These are phyloP conservation scores for Yamadazyma philogaea DNA, from an alignment of 805 yeast genomes.

Conservation along the genomic window DNA sequence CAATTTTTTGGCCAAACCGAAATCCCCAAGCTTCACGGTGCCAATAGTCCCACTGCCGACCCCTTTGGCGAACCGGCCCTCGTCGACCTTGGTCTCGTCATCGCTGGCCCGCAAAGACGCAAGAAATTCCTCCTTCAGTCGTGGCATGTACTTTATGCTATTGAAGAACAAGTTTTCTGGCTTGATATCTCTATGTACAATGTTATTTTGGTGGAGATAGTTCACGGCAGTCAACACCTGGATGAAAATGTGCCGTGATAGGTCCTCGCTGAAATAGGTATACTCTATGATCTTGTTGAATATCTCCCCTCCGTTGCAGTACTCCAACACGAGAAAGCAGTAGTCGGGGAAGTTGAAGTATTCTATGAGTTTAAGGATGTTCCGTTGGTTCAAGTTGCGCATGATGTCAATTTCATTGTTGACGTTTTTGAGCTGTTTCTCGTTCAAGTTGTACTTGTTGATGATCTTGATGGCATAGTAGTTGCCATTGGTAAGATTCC, in stretches of 20 bases:
- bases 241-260: slow-evolving; percentile 66
- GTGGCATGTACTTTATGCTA: slow-evolving; percentile 47
- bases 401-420: slow-evolving; percentile 72
- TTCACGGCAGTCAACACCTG: slow-evolving; percentile 71
- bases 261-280: slow-evolving; percentile 72
- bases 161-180: slow-evolving; percentile 74
- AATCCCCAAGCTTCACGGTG: slow-evolving; percentile 61
- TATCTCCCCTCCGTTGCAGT: slow-evolving; percentile 74
- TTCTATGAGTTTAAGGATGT: slow-evolving; percentile 55
- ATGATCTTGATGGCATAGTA: slow-evolving; percentile 75
- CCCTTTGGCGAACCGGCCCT: slow-evolving; percentile 51
- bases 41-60: slow-evolving; percentile 68
- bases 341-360: slow-evolving; percentile 50
- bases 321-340: slow-evolving; percentile 66
- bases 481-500: slow-evolving; percentile 30
- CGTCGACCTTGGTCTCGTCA: slow-evolving; percentile 58
- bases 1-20: slow-evolving; percentile 63
- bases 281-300: slow-evolving; percentile 75
- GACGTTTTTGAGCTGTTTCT: slow-evolving; percentile 53
- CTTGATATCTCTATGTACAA: slow-evolving; percentile 79
- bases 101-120: slow-evolving; percentile 46
- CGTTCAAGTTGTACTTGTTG: slow-evolving; percentile 53
- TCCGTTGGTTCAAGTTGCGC: slow-evolving; percentile 60
- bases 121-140: slow-evolving; percentile 31
- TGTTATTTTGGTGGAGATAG: slow-evolving; percentile 62